These are phyloP conservation scores for Thelephora ganbajun DNA, from an alignment of 768 basidiomycete genomes.

Conservation along the genomic window DNA sequence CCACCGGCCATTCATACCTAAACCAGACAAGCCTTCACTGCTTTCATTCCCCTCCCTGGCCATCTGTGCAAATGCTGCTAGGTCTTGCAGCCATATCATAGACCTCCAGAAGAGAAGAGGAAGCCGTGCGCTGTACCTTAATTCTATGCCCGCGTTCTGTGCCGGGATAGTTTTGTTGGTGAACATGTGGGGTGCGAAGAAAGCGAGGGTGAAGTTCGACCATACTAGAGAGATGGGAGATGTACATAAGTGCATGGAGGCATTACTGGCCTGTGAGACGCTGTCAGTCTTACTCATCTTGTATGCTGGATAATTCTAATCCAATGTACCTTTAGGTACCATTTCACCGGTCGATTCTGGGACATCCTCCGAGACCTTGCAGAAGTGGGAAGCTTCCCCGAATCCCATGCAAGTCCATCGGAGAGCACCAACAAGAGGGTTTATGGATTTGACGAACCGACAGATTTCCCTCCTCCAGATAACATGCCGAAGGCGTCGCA, in stretches of 20 bases:
- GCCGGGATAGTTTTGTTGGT: slow-evolving; percentile 33
- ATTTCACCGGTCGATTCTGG: background rate
- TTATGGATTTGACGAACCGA: background rate
- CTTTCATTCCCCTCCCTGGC: slow-evolving; percentile 52
- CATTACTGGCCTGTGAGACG: slow-evolving; percentile 8
- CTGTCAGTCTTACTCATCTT: slow-evolving; percentile 2
- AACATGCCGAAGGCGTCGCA: background rate
- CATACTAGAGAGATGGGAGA: slow-evolving; percentile 23
- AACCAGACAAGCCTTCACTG: slow-evolving; percentile 33
- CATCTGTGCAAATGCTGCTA: slow-evolving; percentile 77
- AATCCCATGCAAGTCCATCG: background rate
- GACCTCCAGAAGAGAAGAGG: slow-evolving; percentile 28
- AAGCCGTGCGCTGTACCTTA: slow-evolving; percentile 1
- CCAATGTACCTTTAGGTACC: background rate
- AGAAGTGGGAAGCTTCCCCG: background rate
- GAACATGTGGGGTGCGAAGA: slow-evolving; percentile 33
- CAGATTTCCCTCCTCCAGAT: background rate
- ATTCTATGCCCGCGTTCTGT: slow-evolving; percentile 21
- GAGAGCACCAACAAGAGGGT: background rate
- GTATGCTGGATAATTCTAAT: background rate
- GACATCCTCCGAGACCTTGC: background rate
- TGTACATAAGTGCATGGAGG: slow-evolving; percentile 25
- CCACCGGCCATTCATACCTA: slow-evolving; percentile 70
- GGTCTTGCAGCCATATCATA: slow-evolving; percentile 58
- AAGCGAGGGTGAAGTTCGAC: slow-evolving; percentile 16